These are phyloP conservation scores for Ceratonia siliqua DNA, from an alignment of 306 rosid genomes.

Conservation along the genomic window DNA sequence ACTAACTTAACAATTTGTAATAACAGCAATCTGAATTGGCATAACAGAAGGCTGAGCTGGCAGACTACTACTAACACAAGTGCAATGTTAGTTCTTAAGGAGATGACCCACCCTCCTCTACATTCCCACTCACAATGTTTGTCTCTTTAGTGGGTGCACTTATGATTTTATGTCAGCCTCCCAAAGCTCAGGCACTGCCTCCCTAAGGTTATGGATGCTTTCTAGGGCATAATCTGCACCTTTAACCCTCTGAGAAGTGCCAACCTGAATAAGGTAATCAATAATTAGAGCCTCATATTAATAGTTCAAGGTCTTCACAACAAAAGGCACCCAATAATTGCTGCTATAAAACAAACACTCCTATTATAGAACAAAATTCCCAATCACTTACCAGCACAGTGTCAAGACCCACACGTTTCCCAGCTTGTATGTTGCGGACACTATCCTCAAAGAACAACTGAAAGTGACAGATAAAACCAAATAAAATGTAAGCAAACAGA, in stretches of 20 bases:
- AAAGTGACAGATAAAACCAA: constrained; percentile 4
- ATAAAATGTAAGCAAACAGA: not conserved
- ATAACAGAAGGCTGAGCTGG: too few species aligned
- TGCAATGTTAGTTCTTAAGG: too few species aligned
- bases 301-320: too few species aligned
- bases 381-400: constrained; percentile 76
- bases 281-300: constrained; percentile 16
- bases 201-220: constrained; percentile 92
- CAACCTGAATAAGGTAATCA: constrained; percentile 52
- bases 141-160: too few species aligned
- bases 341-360: constrained; percentile 15
- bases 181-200: constrained; percentile 89
- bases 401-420: constrained; percentile 80
- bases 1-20: too few species aligned
- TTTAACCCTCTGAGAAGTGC: constrained; percentile 78
- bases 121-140: too few species aligned
- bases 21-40: too few species aligned
- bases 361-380: constrained; percentile 26
- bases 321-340: constrained; percentile 13
- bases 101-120: too few species aligned
- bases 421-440: constrained; percentile 87
- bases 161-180: constrained; percentile 69
- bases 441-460: constrained; percentile 98
- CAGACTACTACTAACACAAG: too few species aligned
- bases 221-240: constrained; percentile 95